phyloP scores from a whole-genome alignment of 2,329 filamentous ascomycete genomes.

The Ustulina deusta region DNA sequence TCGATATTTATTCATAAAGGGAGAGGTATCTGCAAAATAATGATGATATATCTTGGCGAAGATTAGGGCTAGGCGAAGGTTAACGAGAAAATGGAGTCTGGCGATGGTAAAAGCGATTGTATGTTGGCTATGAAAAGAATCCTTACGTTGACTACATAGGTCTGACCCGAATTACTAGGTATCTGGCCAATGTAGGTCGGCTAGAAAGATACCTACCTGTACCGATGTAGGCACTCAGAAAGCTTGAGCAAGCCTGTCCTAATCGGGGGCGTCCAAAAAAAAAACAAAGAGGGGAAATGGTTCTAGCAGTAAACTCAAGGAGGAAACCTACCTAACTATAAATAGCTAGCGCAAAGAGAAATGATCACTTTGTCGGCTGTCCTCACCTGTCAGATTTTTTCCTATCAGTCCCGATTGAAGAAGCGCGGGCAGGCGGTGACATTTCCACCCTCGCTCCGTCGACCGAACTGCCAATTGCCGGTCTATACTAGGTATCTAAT shows the following conservation, averaged over 20 bases:
- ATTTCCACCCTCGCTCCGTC: slow-evolving; percentile 44
- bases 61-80: not conserved
- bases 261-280: not conserved
- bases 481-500: slow-evolving; percentile 33
- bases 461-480: slow-evolving; percentile 42
- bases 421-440: slow-evolving; percentile 43
- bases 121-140: too few relatives aligned
- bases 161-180: too few relatives aligned
- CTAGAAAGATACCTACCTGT: too few relatives aligned
- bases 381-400: slow-evolving; percentile 35
- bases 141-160: too few relatives aligned
- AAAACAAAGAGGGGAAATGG: slow-evolving; percentile 21
- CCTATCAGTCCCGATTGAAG: slow-evolving; percentile 35
- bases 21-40: not conserved
- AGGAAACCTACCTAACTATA: slow-evolving; percentile 11
- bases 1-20: not conserved
- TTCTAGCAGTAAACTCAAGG: slow-evolving; percentile 3
- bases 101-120: too few relatives aligned
- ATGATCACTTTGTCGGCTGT: slow-evolving; percentile 17
- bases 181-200: too few relatives aligned
- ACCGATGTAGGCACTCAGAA: too few relatives aligned
- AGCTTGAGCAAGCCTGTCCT: not conserved
- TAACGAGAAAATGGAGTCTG: too few relatives aligned
- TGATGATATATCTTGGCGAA: not conserved
- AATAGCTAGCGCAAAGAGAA: slow-evolving; percentile 1